A percentile compares a stretch with the other conserved stretches of the same genome.
Evolutionary conservation across 169 alveolate genomes (phyloP).

Genomic region (Plasmodium cynomolgi): DNA sequence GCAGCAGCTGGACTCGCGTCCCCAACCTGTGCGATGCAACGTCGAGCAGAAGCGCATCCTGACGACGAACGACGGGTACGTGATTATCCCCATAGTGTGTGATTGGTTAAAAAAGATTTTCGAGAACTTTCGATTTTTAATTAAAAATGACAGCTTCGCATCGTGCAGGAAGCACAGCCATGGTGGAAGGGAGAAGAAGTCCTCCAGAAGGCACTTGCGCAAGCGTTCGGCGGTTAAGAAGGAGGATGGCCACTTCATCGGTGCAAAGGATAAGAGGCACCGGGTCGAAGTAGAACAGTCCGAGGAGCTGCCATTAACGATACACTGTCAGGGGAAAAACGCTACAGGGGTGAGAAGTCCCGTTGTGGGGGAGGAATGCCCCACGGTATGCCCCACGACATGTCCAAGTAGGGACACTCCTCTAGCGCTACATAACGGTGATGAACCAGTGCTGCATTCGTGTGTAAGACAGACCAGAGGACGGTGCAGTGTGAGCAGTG

Average conservation of each 20-base stretch:
- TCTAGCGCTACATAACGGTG: neutral
- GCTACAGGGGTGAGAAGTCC: neutral
- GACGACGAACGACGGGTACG: conserved; percentile 65
- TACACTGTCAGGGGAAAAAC: neutral
- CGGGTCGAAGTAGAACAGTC: neutral
- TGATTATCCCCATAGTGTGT: conserved; percentile 63
- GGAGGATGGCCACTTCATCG: neutral
- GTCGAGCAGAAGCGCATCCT: neutral
- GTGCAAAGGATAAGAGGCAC: neutral
- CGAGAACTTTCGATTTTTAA: conserved; percentile 37
- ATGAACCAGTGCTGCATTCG: neutral
- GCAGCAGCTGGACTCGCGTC: neutral
- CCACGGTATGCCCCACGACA: neutral
- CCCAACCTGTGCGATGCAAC: neutral
- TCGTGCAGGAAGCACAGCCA: conserved; percentile 1
- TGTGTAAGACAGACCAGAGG: neutral
- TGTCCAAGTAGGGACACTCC: neutral
- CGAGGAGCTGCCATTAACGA: neutral
- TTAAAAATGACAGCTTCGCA: conserved; percentile 18
- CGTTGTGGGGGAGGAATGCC: neutral
- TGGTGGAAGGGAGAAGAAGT: neutral
- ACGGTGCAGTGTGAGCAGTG: neutral
- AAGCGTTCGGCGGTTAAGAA: neutral
- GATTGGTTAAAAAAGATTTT: conserved; percentile 44
- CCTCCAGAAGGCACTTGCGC: neutral